A percentile compares a stretch with the other conserved stretches of the same genome.
phyloP scores from a whole-genome alignment of 2,329 filamentous ascomycete genomes.

The Venturia nashicola region DNA sequence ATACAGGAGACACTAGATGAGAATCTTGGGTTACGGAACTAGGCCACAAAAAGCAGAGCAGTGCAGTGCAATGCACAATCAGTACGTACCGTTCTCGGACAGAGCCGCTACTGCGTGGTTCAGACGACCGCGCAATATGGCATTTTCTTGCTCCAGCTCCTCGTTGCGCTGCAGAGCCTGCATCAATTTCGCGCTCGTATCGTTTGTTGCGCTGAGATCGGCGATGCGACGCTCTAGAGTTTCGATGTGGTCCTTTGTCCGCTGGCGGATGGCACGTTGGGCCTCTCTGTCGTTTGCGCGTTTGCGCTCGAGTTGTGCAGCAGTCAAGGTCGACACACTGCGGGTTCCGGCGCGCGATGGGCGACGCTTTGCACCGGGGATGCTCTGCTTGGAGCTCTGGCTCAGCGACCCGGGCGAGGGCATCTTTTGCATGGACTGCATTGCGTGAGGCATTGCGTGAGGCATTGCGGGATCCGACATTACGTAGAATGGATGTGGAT shows the following conservation, averaged over 20 bases:
- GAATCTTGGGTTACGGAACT: background rate
- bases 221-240: constrained; percentile 41
- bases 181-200: constrained; percentile 35
- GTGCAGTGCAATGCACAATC: background rate
- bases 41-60: background rate
- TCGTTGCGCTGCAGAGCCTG: constrained; percentile 41
- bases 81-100: constrained; percentile 10
- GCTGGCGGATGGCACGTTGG: constrained; percentile 45
- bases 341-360: constrained; percentile 43
- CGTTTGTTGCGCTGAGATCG: constrained; percentile 37
- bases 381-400: constrained; percentile 1
- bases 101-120: constrained; percentile 29
- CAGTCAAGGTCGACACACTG: constrained; percentile 44
- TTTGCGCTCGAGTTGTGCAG: constrained; percentile 46
- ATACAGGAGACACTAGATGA: background rate
- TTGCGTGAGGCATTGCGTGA: background rate
- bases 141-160: constrained; percentile 42
- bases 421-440: constrained; percentile 4
- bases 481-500: constrained; percentile 8
- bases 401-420: background rate
- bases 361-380: constrained; percentile 28
- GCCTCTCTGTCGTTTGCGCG: constrained; percentile 49
- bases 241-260: constrained; percentile 48
- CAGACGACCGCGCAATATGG: constrained; percentile 38
- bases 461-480: constrained; percentile 9